A percentile compares a stretch with the other conserved stretches of the same genome.
Evolutionary conservation across 768 basidiomycete genomes (phyloP).

Genomic region (Sporobolomyces phaffii): DNA sequence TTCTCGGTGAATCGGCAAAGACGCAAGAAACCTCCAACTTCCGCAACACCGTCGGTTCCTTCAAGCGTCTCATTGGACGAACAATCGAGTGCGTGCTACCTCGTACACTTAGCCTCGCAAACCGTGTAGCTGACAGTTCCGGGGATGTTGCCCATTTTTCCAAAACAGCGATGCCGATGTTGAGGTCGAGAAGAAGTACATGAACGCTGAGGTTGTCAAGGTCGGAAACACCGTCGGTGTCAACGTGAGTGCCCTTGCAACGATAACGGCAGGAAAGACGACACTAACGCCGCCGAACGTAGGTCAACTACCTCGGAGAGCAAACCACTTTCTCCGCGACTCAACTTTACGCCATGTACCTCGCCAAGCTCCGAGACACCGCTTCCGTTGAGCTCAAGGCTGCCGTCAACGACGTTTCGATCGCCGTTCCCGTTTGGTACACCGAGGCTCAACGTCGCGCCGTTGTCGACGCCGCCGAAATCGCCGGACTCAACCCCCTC

Average conservation of each 20-base stretch:
- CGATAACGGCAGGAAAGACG: neutral
- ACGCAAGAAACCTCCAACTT: conserved; percentile 97
- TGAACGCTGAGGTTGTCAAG: conserved; percentile 80
- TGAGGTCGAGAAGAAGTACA: conserved; percentile 80
- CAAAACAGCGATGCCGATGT: conserved; percentile 64
- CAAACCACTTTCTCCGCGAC: conserved; percentile 71
- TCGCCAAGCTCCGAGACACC: conserved; percentile 84
- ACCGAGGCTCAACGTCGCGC: conserved; percentile 89
- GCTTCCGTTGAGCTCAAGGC: conserved; percentile 77
- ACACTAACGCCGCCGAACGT: neutral
- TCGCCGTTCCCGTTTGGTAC: conserved; percentile 95
- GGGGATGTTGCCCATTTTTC: no score
- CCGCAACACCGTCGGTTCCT: conserved; percentile 87
- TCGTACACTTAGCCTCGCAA: neutral
- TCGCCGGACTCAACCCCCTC: conserved; percentile 82
- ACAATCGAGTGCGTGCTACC: conserved; percentile 49
- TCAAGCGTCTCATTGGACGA: conserved; percentile 85
- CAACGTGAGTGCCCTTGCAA: conserved; percentile 57
- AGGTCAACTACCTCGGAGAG: conserved; percentile 90
- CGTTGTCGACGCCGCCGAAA: conserved; percentile 76
- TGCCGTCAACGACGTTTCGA: conserved; percentile 81
- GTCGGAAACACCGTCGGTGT: conserved; percentile 73
- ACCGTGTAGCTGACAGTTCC: neutral
- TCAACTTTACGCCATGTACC: conserved; percentile 83
- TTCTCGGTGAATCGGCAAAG: conserved; percentile 92